A percentile compares a stretch with the other conserved stretches of the same genome.
Evolutionary conservation across 2,329 filamentous ascomycete genomes (phyloP).

Genomic region (Tolypocladium pustulatum): DNA sequence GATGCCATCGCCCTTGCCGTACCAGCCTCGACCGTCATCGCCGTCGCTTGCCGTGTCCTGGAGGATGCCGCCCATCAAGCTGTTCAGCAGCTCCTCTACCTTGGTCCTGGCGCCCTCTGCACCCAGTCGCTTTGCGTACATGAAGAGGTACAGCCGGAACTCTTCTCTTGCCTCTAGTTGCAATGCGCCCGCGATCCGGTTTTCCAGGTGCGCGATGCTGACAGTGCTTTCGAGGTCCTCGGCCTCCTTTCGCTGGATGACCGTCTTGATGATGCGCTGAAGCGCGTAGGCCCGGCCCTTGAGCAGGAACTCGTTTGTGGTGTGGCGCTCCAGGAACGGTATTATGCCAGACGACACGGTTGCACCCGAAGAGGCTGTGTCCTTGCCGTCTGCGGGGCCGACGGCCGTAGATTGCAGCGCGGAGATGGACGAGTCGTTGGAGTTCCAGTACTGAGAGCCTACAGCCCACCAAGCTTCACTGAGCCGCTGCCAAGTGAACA

Average conservation of each 20-base stretch:
- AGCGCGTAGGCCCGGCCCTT: constrained; percentile 87
- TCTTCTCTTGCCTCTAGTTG: constrained; percentile 81
- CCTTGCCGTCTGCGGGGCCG: constrained; percentile 37
- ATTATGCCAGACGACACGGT: constrained; percentile 83
- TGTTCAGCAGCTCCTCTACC: constrained; percentile 83
- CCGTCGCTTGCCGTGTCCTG: constrained; percentile 42
- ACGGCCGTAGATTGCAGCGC: constrained; percentile 65
- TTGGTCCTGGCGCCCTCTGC: constrained; percentile 80
- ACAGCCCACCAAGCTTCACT: constrained; percentile 98
- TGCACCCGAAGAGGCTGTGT: constrained; percentile 34
- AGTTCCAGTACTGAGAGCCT: constrained; percentile 98
- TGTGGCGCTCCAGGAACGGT: constrained; percentile 85
- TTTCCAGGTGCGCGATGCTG: constrained; percentile 90
- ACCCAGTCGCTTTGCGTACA: constrained; percentile 94
- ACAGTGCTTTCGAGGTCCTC: constrained; percentile 86
- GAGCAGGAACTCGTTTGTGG: constrained; percentile 82
- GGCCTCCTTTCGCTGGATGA: constrained; percentile 81
- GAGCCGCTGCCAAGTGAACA: constrained; percentile 91
- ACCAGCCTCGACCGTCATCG: constrained; percentile 48
- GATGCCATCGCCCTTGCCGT: constrained; percentile 57
- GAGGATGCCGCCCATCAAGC: constrained; percentile 62
- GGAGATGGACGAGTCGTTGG: constrained; percentile 79
- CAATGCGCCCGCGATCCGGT: constrained; percentile 80
- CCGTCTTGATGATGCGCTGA: constrained; percentile 79
- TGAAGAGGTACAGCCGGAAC: constrained; percentile 88